Evolutionary conservation across 495 filamentous ascomycete genomes (phyloP).

Genomic region (Podospora pseudoanserina): DNA sequence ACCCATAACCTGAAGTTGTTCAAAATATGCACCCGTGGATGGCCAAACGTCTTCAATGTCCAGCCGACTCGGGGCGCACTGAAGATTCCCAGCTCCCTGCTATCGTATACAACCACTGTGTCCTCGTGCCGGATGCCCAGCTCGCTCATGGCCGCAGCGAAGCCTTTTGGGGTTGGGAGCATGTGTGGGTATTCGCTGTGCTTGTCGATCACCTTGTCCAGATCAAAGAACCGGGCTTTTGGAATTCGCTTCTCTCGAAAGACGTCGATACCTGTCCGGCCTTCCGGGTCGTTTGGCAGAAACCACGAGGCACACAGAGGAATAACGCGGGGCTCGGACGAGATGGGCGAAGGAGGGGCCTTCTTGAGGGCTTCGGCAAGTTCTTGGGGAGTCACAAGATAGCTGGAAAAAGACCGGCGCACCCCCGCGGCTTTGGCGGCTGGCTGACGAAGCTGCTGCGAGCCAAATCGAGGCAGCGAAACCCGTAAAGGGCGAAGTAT

Average conservation of each 20-base stretch:
- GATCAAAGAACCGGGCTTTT: constrained; percentile 89
- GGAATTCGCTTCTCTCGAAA: constrained; percentile 79
- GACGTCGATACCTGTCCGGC: constrained; percentile 69
- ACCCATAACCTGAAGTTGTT: constrained; percentile 95
- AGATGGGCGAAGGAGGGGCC: constrained; percentile 68
- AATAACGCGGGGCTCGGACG: constrained; percentile 72
- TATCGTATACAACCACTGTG: constrained; percentile 89
- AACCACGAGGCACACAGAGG: constrained; percentile 95
- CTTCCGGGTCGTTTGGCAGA: constrained; percentile 73
- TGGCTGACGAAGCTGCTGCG: constrained; percentile 19
- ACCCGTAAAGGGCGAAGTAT: constrained; percentile 38
- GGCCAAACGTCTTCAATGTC: constrained; percentile 88
- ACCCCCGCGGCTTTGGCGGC: constrained; percentile 15
- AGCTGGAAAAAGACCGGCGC: constrained; percentile 61
- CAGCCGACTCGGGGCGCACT: constrained; percentile 89
- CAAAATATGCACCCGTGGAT: constrained; percentile 81
- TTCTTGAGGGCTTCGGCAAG: constrained; percentile 74
- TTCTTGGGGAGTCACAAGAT: constrained; percentile 80
- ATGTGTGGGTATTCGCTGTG: constrained; percentile 92
- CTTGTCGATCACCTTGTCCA: constrained; percentile 84
- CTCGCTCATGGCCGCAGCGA: constrained; percentile 81
- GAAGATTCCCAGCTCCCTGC: constrained; percentile 83
- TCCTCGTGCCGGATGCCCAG: constrained; percentile 84
- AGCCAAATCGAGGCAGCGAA: constrained; percentile 30
- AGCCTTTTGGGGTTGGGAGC: constrained; percentile 77